Evolutionary conservation across 805 yeast species (phyloP).

Genomic region (Brettanomyces anomalus): DNA sequence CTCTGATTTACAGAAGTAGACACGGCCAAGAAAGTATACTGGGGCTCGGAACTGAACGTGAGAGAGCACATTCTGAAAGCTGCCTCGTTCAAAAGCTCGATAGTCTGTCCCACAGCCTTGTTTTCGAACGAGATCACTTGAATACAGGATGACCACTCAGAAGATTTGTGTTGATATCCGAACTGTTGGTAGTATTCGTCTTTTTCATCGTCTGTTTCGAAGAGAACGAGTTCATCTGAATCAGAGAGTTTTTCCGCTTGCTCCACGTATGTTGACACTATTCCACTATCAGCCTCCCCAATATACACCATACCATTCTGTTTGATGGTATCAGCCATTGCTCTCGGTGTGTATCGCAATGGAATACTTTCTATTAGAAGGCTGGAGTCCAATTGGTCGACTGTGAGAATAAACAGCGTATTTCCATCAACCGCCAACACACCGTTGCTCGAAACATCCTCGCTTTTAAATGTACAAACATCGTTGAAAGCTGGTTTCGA

Average conservation of each 20-base stretch:
- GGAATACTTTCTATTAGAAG: conserved; percentile 30
- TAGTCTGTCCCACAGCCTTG: conserved; percentile 29
- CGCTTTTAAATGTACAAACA: conserved; percentile 51
- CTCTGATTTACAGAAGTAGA: conserved; percentile 30
- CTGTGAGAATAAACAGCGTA: conserved; percentile 45
- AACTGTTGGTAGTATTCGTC: conserved; percentile 30
- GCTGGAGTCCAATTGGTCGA: conserved; percentile 31
- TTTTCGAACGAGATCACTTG: conserved; percentile 35
- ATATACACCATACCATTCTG: conserved; percentile 28
- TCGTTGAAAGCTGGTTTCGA: conserved; percentile 31
- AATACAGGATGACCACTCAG: conserved; percentile 44
- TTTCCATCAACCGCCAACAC: conserved; percentile 51
- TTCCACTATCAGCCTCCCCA: conserved; percentile 36
- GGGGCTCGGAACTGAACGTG: conserved; percentile 24
- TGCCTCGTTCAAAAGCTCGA: conserved; percentile 38
- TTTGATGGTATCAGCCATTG: conserved; percentile 24
- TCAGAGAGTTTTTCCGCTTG: too few relatives aligned
- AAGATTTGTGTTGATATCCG: conserved; percentile 28
- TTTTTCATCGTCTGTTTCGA: conserved; percentile 12
- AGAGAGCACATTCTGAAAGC: conserved; percentile 31
- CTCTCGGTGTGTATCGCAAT: conserved; percentile 44
- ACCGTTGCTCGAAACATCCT: conserved; percentile 51
- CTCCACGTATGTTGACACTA: conserved; percentile 23
- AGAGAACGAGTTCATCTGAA: conserved; percentile 14
- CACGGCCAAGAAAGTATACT: conserved; percentile 32